Evolutionary conservation across 306 rosid genomes (phyloP), one percentile per base, ranked within the genome.

Genomic region (Vigna unguiculata): DNA sequence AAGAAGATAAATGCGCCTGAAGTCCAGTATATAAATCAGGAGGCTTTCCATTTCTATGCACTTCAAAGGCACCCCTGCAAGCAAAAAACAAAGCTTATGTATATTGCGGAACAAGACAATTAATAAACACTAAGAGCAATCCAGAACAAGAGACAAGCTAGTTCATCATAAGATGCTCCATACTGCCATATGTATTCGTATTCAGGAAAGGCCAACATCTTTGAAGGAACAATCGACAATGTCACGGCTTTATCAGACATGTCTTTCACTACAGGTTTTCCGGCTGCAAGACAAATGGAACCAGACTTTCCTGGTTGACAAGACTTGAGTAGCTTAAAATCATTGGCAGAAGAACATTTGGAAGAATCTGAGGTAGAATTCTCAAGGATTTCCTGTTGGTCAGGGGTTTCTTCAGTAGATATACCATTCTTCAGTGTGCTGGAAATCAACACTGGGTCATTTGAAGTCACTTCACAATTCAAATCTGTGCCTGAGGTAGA

Each of bases 101-200:
- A 48, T 25, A 25, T 78, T 65, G 60, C 51, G 61, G 69, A 72
- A 61, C 47, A 81, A 5, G 36, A 66, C 54, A 24, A 70, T 40
- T 9, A 21, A 30, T 30, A 47, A 60, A 59, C 46, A 30, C 52
- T n/a, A 61, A 73, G 72, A 34, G 43, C 72, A 66, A 70, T 73
- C 62, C 28, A 67, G 62, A 69, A 69, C 41, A 17, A 48, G 68
- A 76, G 68, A 69, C 48, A 84, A 73, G 63, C 63, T 71, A 78
- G 72, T 41, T 79, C 71, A 58, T 59, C 62, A 43, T 62, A 79
- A 59, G 54, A 78, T 69, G 84, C 78, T 64, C 70, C 96, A 76
- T 95, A 95, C 97, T 88, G 91, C 99, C 99, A 95, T 59, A 81
- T 83, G 83, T 77, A 86, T 80, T 95, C 92, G 81, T 90, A 89